phyloP scores from a whole-genome alignment of 306 rosid genomes.

The Rosa rugosa region DNA sequence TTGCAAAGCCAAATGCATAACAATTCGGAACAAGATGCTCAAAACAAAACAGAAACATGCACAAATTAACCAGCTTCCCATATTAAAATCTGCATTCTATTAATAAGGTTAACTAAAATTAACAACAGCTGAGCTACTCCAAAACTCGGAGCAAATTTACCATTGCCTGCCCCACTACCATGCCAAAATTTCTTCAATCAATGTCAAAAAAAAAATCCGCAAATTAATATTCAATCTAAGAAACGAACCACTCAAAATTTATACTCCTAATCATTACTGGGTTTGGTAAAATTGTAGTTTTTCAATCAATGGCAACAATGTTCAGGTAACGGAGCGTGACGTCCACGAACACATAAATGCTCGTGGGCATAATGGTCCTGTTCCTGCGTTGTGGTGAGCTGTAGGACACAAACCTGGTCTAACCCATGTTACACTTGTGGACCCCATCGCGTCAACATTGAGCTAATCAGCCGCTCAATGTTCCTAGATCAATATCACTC shows the following conservation, averaged over 20 bases:
- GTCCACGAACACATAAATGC: not conserved
- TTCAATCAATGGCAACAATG: not conserved
- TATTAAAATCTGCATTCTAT: not conserved
- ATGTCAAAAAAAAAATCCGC: too few relatives aligned
- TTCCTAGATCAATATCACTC: not conserved
- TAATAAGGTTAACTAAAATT: not conserved
- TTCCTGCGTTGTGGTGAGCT: not conserved
- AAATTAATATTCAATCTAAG: too few relatives aligned
- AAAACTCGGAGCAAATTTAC: not conserved
- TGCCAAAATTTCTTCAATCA: not conserved
- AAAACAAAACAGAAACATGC: not conserved
- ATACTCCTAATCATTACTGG: not conserved
- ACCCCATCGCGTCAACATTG: not conserved
- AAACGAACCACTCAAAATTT: not conserved
- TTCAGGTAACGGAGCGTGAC: not conserved
- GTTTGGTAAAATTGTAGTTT: not conserved
- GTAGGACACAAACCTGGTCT: slow-evolving; percentile 11
- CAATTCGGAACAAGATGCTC: not conserved
- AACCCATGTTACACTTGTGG: not conserved
- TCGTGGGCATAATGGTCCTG: not conserved
- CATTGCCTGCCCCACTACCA: not conserved
- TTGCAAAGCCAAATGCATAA: not conserved
- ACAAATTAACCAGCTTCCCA: not conserved
- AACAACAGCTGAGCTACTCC: not conserved
- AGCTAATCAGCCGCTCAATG: not conserved